Conservation (phyloP, 116 monocot species). For the Cymodocea nodosa region DNA sequence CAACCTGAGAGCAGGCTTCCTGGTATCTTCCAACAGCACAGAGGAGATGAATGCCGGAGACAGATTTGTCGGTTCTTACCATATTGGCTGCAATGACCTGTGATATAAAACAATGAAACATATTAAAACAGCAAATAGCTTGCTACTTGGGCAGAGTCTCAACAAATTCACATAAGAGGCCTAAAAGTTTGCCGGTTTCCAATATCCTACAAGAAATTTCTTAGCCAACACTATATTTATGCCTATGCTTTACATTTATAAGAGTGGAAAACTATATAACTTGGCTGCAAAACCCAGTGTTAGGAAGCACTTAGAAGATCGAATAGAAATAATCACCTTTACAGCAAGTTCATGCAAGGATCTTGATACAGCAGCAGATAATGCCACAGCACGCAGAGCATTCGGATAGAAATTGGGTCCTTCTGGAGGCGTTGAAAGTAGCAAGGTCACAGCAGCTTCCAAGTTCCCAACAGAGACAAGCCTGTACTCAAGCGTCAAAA, state of each 20-base stretch:
- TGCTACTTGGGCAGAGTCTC: not conserved
- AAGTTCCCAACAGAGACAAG: conserved; percentile 89
- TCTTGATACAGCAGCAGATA: conserved; percentile 92
- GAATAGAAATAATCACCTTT: conserved; percentile 33
- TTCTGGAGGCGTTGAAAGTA: conserved; percentile 96
- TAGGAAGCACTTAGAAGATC: not conserved
- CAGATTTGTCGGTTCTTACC: conserved; percentile 95
- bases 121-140: conserved; percentile 1
- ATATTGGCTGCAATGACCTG: conserved; percentile 99
- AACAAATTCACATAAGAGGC: no score
- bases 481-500: conserved; percentile 22
- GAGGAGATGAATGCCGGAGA: conserved; percentile 90
- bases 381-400: conserved; percentile 87
- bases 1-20: conserved; percentile 98
- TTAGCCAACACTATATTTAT: no score
- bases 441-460: conserved; percentile 84
- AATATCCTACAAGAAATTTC: no score
- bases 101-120: not conserved
- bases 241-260: no score
- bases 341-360: conserved; percentile 98
- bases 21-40: conserved; percentile 99
- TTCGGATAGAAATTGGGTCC: conserved; percentile 90
- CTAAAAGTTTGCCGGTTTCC: no score
- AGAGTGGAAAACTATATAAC: no score
- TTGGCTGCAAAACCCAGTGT: no score